phyloP scores from a whole-genome alignment of 1,139 yeast species.

The Hyphopichia khmerensis region DNA sequence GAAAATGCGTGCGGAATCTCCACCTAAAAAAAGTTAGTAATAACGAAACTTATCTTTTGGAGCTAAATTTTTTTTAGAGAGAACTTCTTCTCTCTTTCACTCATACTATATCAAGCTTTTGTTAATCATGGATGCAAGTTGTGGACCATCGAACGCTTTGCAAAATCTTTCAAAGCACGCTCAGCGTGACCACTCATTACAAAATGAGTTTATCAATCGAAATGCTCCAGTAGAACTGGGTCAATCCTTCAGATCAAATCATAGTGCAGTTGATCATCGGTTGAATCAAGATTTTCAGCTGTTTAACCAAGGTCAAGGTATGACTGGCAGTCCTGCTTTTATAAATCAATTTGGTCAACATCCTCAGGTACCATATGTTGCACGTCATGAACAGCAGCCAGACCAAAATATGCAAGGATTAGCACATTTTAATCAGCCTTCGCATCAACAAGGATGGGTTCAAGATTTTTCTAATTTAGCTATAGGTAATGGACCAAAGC shows the following conservation, averaged over 20 bases:
- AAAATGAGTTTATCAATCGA: conserved; percentile 20
- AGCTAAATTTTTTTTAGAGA: no score
- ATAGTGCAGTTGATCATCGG: conserved; percentile 20
- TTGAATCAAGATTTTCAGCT: conserved; percentile 37
- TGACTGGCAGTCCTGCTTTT: neutral
- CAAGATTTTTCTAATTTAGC: conserved; percentile 32
- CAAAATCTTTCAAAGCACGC: conserved; percentile 32
- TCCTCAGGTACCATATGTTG: conserved; percentile 6
- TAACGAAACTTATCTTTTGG: no score
- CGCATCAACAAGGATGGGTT: conserved; percentile 24
- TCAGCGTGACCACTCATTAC: conserved; percentile 32
- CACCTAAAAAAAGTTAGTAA: neutral
- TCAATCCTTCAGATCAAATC: conserved; percentile 9
- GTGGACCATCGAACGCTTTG: conserved; percentile 40
- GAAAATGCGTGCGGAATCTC: neutral
- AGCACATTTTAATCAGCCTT: conserved; percentile 5
- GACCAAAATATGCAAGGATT: no score
- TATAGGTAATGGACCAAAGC: conserved; percentile 10
- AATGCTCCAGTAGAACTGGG: conserved; percentile 5
- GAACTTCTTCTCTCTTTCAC: no score
- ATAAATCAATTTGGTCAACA: neutral
- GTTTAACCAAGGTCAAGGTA: conserved; percentile 17
- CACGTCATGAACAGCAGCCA: no score
- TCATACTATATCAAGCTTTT: no score
- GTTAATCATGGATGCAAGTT: conserved; percentile 33